Base-by-base conservation (phyloP, 345 rosid species). In the Ceriops decandra region DNA sequence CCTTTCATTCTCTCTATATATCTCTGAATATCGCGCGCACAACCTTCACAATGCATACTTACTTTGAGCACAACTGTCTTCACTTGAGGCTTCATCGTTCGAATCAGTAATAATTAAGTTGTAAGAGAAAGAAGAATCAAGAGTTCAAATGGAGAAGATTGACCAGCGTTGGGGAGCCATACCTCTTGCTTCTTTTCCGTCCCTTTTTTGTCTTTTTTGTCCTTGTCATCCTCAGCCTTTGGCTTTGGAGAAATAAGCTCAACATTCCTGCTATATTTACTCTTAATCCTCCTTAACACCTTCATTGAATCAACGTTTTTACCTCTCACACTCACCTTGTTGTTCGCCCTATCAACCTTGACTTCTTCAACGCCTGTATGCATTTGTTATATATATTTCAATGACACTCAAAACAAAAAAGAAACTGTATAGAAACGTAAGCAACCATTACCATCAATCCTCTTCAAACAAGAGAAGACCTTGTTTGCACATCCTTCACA, bases 31-130 rank as follows among this genome's bases (percentile, higher is more conserved):
- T 83, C 93, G 51, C 64, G 32, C 27, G 77, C 96, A 71, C 97
- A 89, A 4, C 85, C 90, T 71, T 85, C 87, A 57, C 97, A 89
- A 8, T 89, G 91, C 80, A 91, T 89, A 38, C 62, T 72, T 80
- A 87, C 79, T 72, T 78, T 86, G 31, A 89, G 79, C 57, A 68
- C 68, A 2, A 66, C 67, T 4, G 72, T 76, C 73, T 77, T 82
- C 51, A 82, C 74, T 32, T 74, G 58, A 2, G 78, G 82, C 80
- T 84, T 58, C 71, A 82, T 46, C 28, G 2, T 6, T 27, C 17
- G 56, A 54, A 22, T 15, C 2, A 58, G 57, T 4, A 17, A 11
- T 20, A 68, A 70, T 13, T 20, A 46, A 20, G 47, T 46, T 2
- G 0, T 20, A 32, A 26, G 6, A 32, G 15, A 5, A 49, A 9